Base-by-base conservation (phyloP, 2,329 filamentous ascomycete species). In the Epichloe glyceriae region DNA sequence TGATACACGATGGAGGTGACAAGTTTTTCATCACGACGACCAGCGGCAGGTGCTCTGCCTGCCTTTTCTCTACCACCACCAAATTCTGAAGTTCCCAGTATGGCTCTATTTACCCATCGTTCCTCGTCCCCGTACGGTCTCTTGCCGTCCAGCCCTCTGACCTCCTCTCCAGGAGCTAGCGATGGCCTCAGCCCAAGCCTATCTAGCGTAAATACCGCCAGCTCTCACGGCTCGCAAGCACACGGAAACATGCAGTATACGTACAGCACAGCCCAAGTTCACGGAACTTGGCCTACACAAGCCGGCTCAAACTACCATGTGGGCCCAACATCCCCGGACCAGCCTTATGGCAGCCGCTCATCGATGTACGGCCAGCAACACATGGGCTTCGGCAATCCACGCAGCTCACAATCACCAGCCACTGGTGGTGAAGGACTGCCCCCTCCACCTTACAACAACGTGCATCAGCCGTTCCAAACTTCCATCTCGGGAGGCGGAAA, bases 391-490 rank as follows among this genome's bases (percentile, higher is more conserved):
- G 60, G 58, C 50, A 60, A 59, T 47, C 62, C 65, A 34, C 59
- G 67, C 50, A 64, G 58, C 55, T 64, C 67, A 3, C 65, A 64
- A 49, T 68, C 67, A 22, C 83, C 85, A 14, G 64, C 70, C 10
- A 74, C 78, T 8, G 74, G 73, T 30, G 73, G 71, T 46, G 80
- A 88, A 61, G 75, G 74, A 46, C 71, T 90, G 50, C 77, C 85
- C 53, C 73, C 79, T 50, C 80, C 84, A 53, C 76, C 83, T 6
- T 88, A 83, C 66, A 83, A 86, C 55, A 72, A 80, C 54, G 80
- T 82, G 56, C 74, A 84, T 53, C 77, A 82, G 43, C 73, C 81
- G 35, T 88, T 83, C 63, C 75, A 81, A 53, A 76, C 78, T 56
- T 70, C 78, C 17, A 74, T 82, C 61, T 73, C 76, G 11, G 56